Base-by-base conservation (phyloP, 139 green algal genomes). In the Auxenochlorella protothecoides region DNA sequence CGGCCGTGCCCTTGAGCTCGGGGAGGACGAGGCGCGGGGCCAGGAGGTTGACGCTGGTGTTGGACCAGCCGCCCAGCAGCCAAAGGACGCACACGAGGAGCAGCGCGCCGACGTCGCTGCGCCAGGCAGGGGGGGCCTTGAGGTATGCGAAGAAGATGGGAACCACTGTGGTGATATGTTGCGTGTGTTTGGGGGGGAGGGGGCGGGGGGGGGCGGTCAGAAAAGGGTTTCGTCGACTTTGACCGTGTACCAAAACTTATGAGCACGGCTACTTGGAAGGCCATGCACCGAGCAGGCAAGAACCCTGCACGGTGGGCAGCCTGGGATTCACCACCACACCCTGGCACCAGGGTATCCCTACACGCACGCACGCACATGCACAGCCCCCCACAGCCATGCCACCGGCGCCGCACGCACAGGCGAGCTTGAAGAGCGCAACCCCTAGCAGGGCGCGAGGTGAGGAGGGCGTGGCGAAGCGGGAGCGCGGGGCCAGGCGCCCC, bases 71-170 rank as follows among this genome's bases (percentile, higher is more conserved):
- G 4, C 72, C 80, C 44, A 86, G 53, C 55, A 82, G 59, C 87
- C 87, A 93, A 68, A 90, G 55, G 11, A 76, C 15, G 10, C 59
- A 69, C 2, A 87, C 53, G 55, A 82, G 83, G 3, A 59, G 53
- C 65, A 79, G 65, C 79, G 64, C 82, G 12, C 82, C 60, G 5
- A 66, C 61, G 75, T 93, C 88, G 62, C 80, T 73, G 66, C 83
- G 79, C 74, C 79, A 75, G 15, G 54, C 9, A 0, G 72, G 61
- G 3, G 69, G 55, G 3, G 57, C 74, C 76, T 87, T 85, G 64
- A 94, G 79, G 80, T 94, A 94, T 0, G 84, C 11, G 66, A 92
- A 89, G 68, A 88, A 87, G 4, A 84, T 52, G 2, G 75, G 82
- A 0, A 73, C 68, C 2, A 70, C 13, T 70, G 59, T 44, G 27